Conservation (phyloP, 768 basidiomycete species). For the Pulveroboletus sp. region DNA sequence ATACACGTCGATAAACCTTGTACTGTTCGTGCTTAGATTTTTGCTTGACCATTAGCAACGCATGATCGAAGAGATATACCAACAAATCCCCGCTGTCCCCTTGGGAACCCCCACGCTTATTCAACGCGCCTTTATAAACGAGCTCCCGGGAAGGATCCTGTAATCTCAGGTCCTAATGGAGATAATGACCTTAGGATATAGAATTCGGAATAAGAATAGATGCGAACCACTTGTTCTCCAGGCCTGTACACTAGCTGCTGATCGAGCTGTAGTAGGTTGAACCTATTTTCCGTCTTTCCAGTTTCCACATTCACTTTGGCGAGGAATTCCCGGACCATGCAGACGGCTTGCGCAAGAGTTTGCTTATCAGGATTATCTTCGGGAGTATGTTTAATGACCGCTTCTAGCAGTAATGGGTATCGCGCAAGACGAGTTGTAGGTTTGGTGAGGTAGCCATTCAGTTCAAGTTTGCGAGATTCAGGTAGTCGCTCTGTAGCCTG, state of each 20-base stretch:
- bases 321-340: slow-evolving; percentile 76
- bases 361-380: slow-evolving; percentile 86
- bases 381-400: slow-evolving; percentile 86
- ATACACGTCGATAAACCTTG: slow-evolving; percentile 88
- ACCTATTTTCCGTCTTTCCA: slow-evolving; percentile 93
- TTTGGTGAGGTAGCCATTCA: slow-evolving; percentile 97
- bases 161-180: slow-evolving; percentile 70
- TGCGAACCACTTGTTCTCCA: slow-evolving; percentile 82
- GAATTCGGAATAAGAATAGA: background rate
- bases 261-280: slow-evolving; percentile 91
- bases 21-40: slow-evolving; percentile 90
- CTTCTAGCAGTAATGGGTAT: slow-evolving; percentile 90
- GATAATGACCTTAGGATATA: background rate
- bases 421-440: slow-evolving; percentile 97
- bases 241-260: slow-evolving; percentile 86
- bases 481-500: slow-evolving; percentile 88
- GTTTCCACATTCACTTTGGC: slow-evolving; percentile 87
- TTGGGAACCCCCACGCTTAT: slow-evolving; percentile 70
- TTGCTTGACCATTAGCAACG: slow-evolving; percentile 90
- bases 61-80: slow-evolving; percentile 96
- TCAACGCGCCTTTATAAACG: slow-evolving; percentile 85
- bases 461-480: slow-evolving; percentile 91
- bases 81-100: slow-evolving; percentile 84
- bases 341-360: slow-evolving; percentile 69
- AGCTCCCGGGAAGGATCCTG: slow-evolving; percentile 87